Conservation (phyloP, 805 yeast species). For the Yueomyces sp. region DNA sequence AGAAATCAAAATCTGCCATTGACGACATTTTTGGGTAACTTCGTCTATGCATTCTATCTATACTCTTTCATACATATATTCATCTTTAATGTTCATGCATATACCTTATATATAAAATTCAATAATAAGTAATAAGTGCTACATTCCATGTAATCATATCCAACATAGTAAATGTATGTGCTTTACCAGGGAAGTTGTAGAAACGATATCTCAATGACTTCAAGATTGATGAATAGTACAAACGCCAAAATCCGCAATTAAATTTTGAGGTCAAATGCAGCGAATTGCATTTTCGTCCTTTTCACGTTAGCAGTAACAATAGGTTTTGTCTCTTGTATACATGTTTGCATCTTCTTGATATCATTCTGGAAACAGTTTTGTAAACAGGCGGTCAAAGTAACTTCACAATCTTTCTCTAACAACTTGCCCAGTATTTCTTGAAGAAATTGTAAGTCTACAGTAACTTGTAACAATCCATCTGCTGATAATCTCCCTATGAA, state of each 20-base stretch:
- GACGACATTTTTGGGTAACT: conserved; percentile 60
- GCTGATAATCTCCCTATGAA: conserved; percentile 32
- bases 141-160: too few relatives aligned
- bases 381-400: conserved; percentile 19
- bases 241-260: too few relatives aligned
- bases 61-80: too few relatives aligned
- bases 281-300: conserved; percentile 21
- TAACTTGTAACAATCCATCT: conserved; percentile 36
- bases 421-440: conserved; percentile 20
- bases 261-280: conserved; percentile 12
- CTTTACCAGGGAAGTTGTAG: too few relatives aligned
- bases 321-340: conserved; percentile 18
- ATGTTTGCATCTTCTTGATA: conserved; percentile 11
- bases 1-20: conserved; percentile 42
- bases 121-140: too few relatives aligned
- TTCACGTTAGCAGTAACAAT: conserved; percentile 19
- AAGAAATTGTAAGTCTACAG: conserved; percentile 42
- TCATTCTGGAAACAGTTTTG: conserved; percentile 23
- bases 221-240: too few relatives aligned
- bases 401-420: conserved; percentile 20
- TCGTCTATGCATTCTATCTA: not conserved
- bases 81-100: too few relatives aligned
- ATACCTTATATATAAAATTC: too few relatives aligned
- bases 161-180: too few relatives aligned
- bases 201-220: too few relatives aligned